Percentiles rank a stretch among this genome's conserved stretches.
Evolutionary conservation across 768 basidiomycete genomes (phyloP).

Genomic region (Trametes cubensis): DNA sequence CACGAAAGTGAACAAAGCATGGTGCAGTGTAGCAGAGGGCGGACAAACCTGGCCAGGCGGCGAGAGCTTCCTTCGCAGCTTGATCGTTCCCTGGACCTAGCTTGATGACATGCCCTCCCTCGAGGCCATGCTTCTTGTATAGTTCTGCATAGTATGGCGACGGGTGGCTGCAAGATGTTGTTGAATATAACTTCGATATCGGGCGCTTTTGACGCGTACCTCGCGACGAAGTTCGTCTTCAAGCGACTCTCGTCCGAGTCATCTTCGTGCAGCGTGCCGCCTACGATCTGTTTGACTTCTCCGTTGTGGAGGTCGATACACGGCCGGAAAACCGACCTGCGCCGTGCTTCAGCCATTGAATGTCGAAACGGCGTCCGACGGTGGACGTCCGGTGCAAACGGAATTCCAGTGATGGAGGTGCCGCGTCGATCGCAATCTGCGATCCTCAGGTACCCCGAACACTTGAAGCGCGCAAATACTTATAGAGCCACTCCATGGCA

Average conservation of each 20-base stretch:
- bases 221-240: conserved; percentile 90
- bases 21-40: neutral
- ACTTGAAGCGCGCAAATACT: too few species aligned
- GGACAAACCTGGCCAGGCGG: conserved; percentile 75
- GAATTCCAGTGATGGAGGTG: neutral
- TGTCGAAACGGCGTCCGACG: neutral
- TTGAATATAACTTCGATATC: conserved; percentile 5
- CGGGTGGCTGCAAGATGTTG: conserved; percentile 56
- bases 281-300: conserved; percentile 97
- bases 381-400: neutral
- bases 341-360: conserved; percentile 4
- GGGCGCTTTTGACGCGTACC: conserved; percentile 48
- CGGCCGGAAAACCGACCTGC: conserved; percentile 67
- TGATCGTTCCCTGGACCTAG: conserved; percentile 87
- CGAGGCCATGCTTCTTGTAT: conserved; percentile 68
- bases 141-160: conserved; percentile 79
- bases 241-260: conserved; percentile 59
- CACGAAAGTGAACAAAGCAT: neutral
- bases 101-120: conserved; percentile 96
- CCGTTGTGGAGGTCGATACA: conserved; percentile 98
- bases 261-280: conserved; percentile 82
- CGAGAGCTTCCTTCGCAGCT: conserved; percentile 84
- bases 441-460: neutral
- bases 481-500: too few species aligned
- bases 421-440: conserved; percentile 14